Percentiles rank a stretch among this genome's conserved stretches.
These are phyloP conservation scores for Metrosideros polymorpha DNA, from an alignment of 441 rosid genomes.

Conservation along the genomic window DNA sequence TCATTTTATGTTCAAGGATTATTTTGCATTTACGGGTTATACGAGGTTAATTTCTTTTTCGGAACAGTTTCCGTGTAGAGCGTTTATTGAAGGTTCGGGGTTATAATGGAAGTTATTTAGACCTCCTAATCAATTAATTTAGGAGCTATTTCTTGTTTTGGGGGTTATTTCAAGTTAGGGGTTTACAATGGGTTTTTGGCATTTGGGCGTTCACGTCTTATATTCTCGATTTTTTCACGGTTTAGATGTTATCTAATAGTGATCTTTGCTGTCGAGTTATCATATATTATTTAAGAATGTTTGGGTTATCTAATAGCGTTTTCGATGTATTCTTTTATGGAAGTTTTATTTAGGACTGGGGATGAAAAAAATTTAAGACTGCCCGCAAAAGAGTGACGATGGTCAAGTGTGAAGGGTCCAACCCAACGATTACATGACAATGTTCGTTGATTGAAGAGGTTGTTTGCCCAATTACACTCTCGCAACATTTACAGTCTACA, in stretches of 20 bases:
- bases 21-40: neutral
- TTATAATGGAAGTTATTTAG: neutral
- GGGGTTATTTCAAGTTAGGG: neutral
- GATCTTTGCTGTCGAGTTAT: neutral
- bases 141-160: neutral
- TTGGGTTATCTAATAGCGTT: neutral
- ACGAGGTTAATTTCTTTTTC: neutral
- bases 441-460: neutral
- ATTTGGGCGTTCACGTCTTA: neutral
- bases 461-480: neutral
- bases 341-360: neutral
- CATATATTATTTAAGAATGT: neutral
- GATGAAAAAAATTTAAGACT: neutral
- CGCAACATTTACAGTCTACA: neutral
- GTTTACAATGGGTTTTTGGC: neutral
- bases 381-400: neutral
- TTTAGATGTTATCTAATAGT: neutral
- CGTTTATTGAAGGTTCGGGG: neutral
- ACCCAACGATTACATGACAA: neutral
- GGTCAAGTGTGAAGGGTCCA: neutral
- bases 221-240: too few relatives aligned
- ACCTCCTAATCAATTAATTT: neutral
- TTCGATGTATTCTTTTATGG: neutral
- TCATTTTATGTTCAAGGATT: neutral
- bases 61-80: neutral